These are phyloP conservation scores for Pythium aristosporum DNA, from an alignment of 352 stramenopile genomes.

Conservation along the genomic window DNA sequence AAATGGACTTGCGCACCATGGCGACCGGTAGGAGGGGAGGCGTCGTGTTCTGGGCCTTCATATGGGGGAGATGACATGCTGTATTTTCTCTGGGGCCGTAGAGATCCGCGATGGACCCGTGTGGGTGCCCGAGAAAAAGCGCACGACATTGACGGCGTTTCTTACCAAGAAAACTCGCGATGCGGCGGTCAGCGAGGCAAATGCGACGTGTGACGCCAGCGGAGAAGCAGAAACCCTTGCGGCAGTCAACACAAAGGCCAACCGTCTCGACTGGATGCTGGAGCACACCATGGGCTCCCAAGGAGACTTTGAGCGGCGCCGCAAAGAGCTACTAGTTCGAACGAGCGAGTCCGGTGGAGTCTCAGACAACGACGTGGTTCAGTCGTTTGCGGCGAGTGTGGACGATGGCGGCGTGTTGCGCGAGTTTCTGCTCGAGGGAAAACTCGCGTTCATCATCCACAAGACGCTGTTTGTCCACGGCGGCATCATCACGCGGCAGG, in stretches of 20 bases:
- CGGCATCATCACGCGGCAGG: slow-evolving; percentile 64
- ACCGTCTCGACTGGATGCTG: slow-evolving; percentile 89
- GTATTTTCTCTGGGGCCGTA: slow-evolving; percentile 19
- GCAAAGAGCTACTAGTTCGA: slow-evolving; percentile 54
- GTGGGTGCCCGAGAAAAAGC: slow-evolving; percentile 63
- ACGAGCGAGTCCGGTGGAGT: slow-evolving; percentile 19
- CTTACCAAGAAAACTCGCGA: slow-evolving; percentile 30
- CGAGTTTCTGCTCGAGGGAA: slow-evolving; percentile 82
- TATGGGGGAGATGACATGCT: not conserved
- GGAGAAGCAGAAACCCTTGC: slow-evolving; percentile 22
- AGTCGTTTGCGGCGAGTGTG: slow-evolving; percentile 80
- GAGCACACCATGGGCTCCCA: slow-evolving; percentile 90
- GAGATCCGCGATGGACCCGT: slow-evolving; percentile 66
- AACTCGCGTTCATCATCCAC: slow-evolving; percentile 76
- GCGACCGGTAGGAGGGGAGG: slow-evolving; percentile 34
- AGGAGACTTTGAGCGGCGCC: slow-evolving; percentile 88
- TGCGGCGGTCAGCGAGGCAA: not conserved
- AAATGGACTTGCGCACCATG: slow-evolving; percentile 70
- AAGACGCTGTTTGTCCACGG: slow-evolving; percentile 94
- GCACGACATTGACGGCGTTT: slow-evolving; percentile 52
- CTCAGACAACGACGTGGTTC: slow-evolving; percentile 75
- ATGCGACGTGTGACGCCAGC: slow-evolving; percentile 1
- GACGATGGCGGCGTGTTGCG: slow-evolving; percentile 68
- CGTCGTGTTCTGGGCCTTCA: too few species aligned
- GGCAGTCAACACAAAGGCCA: slow-evolving; percentile 70